Evolutionary conservation across 257 asterid species (phyloP), one percentile per base, ranked within the genome.

Genomic region (Salvia splendens): DNA sequence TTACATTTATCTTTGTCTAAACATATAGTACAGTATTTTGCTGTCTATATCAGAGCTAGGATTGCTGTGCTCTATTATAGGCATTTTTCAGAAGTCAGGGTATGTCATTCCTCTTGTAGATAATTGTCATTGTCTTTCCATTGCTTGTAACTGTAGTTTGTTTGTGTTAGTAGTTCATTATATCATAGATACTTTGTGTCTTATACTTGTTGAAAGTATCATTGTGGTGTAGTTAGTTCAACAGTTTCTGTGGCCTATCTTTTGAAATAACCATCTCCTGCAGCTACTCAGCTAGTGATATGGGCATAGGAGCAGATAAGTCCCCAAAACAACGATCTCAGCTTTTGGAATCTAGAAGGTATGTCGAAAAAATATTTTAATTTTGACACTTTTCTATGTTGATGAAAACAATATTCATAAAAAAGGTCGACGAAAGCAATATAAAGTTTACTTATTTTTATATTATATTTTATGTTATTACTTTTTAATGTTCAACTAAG

Each of bases 331-430:
- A 89, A 55, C 83, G 68, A 70, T 86, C 88, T 55, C 87, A 79
- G 65, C 89, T 92, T 74, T 68, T 78, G 45, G 92, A 87, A 83
- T 83, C 96, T 43, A 86, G 82, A 75, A 93, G 98, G 98, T 90
- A 74, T 54, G 66, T 11, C 51, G n/a, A 41, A 15, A 51, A 32
- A 62, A 47, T 38, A 33, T 8, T 53, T 51, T 53, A n/a, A 3
- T 15, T 17, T 36, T 51, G 28, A 41, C 32, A 6, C 33, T 69
- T 7, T 48, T 11, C 46, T 36, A 59, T 28, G 33, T n/a, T 57
- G 63, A 40, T 47, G 54, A 54, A 54, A 70, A 66, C 8, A 41
- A 9, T 24, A 24, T 24, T 24, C 30, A 24, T 24, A 24, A 24
- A 24, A 24, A 24, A 24, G 30, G 30, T 24, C n/a, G n/a, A n/a